These are phyloP conservation scores for Colletotrichum graminicola DNA, from an alignment of 2,329 filamentous ascomycete genomes.

Conservation along the genomic window DNA sequence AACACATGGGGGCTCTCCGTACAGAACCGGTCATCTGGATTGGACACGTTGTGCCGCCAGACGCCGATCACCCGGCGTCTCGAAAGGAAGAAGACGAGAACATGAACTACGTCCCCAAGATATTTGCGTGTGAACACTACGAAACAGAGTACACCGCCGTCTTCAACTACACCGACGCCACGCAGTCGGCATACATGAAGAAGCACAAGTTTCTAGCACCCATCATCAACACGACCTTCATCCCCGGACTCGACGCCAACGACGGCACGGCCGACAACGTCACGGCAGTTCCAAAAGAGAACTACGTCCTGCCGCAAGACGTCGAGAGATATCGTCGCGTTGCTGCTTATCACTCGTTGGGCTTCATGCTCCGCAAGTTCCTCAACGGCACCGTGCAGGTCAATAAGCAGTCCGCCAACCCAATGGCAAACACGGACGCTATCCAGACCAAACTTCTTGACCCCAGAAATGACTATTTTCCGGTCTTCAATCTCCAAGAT, in stretches of 20 bases:
- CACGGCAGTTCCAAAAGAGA: conserved; percentile 46
- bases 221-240: conserved; percentile 50
- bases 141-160: conserved; percentile 50
- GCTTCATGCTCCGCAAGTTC: conserved; percentile 48
- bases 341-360: conserved; percentile 51
- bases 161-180: conserved; percentile 47
- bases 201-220: conserved; percentile 44
- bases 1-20: conserved; percentile 50
- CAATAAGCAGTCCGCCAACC: conserved; percentile 45
- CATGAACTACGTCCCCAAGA: conserved; percentile 48
- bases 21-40: conserved; percentile 54
- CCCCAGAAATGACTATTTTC: conserved; percentile 47
- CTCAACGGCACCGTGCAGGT: conserved; percentile 50
- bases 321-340: conserved; percentile 47
- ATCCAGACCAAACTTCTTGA: conserved; percentile 57
- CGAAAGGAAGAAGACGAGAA: conserved; percentile 44
- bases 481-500: conserved; percentile 45
- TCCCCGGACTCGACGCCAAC: conserved; percentile 44
- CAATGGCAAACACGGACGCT: conserved; percentile 50
- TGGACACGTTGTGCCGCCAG: conserved; percentile 46
- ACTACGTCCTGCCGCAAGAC: conserved; percentile 47
- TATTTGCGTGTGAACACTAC: conserved; percentile 53
- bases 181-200: conserved; percentile 47
- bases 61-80: conserved; percentile 40
- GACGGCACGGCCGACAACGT: conserved; percentile 52